Base-by-base conservation (phyloP, 148 eudicot species). In the Nyssa sinensis region DNA sequence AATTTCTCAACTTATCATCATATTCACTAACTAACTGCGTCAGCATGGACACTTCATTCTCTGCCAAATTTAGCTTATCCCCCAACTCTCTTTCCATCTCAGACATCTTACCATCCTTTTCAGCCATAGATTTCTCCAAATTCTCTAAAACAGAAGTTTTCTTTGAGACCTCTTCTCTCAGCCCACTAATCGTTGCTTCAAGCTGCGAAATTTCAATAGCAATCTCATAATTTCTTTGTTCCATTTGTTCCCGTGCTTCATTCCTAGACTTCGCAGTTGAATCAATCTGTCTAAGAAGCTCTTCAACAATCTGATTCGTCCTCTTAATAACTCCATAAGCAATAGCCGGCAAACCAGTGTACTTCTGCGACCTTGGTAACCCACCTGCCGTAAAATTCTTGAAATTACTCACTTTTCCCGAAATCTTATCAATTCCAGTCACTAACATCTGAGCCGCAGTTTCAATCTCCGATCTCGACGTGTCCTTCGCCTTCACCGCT, bases 201-300 rank as follows among this genome's bases (percentile, higher is more conserved):
- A 95, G 91, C 84, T 95, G 86, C 7, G 99, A 95, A 67, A 95
- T 94, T 75, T 95, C 98, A 35, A 95, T 95, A 5, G 98, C 98
- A 79, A 92, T 92, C 83, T 92, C 98, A 57, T 92, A 95, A 83
- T 86, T 92, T 80, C 97, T 80, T 57, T 95, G 97, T 70, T 95
- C 97, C 74, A 95, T 75, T 80, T 74, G 82, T 74, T 83, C 94
- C 29, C 97, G 78, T 16, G 91, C 96, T 81, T 95, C 93, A 68
- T 92, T 84, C 75, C 94, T 89, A 24, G 88, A 79, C 79, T 89
- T 92, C 13, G 78, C 41, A 3, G 86, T 78, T 70, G 69, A 70
- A 7, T 92, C 96, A 76, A 89, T 66, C 83, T 90, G 92, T 51
- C 75, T 85, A 70, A 95, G 61, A 69, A 87, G 84, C 94, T 89